Evolutionary conservation across 208 protist species (phyloP).

Genomic region (Tritrichomonas musculus): DNA sequence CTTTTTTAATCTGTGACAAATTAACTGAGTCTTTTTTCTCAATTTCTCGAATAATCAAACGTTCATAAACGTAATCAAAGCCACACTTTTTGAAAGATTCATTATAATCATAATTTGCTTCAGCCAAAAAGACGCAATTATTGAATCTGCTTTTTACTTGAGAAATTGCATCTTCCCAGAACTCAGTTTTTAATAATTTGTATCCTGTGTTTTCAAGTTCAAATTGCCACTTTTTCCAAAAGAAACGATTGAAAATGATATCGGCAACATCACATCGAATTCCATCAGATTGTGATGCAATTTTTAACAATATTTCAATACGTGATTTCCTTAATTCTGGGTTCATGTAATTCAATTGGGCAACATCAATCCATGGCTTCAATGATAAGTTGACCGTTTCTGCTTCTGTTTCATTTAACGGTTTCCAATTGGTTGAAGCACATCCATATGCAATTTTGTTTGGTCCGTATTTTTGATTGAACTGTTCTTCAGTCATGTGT

Average conservation of each 20-base stretch:
- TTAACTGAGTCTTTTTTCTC: not conserved
- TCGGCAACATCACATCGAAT: constrained; percentile 43
- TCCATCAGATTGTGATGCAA: constrained; percentile 27
- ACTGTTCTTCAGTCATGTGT: not conserved
- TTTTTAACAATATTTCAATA: not conserved
- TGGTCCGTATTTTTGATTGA: not conserved
- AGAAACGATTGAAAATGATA: constrained; percentile 21
- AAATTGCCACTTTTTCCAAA: constrained; percentile 3
- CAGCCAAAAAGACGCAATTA: constrained; percentile 35
- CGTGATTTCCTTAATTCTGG: not conserved
- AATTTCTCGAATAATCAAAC: not conserved
- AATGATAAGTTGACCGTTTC: not conserved
- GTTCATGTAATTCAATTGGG: not conserved
- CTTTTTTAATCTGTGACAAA: not conserved
- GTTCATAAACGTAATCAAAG: constrained; percentile 38
- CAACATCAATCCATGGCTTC: not conserved
- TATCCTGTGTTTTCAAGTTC: not conserved
- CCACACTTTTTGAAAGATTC: not conserved
- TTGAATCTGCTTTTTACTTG: not conserved
- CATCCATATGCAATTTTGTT: not conserved
- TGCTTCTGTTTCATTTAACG: too few species aligned
- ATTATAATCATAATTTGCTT: not conserved
- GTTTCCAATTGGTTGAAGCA: too few species aligned
- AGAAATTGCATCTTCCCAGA: constrained; percentile 34
- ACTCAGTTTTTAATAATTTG: not conserved